Conservation (phyloP, 2,329 filamentous ascomycete genomes). For the Colletotrichum horii region DNA sequence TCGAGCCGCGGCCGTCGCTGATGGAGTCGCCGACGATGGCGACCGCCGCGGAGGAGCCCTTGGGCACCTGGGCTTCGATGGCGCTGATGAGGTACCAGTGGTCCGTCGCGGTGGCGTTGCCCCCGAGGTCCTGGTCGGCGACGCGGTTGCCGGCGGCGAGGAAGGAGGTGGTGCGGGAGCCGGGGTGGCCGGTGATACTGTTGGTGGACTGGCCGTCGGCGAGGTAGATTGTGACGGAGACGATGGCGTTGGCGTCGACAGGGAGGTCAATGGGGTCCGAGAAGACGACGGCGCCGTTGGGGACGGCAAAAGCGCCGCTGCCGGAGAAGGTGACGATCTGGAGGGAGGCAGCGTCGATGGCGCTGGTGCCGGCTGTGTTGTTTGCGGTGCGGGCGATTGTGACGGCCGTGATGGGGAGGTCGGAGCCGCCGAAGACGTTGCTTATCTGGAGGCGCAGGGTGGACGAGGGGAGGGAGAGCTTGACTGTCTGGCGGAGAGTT, state of each 20-base stretch:
- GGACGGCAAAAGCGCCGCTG: constrained; percentile 50
- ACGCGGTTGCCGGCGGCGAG: constrained; percentile 58
- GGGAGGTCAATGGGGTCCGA: constrained; percentile 63
- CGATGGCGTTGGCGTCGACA: constrained; percentile 49
- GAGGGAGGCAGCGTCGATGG: constrained; percentile 51
- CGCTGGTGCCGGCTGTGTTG: constrained; percentile 53
- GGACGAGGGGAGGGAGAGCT: constrained; percentile 55
- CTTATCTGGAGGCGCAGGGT: constrained; percentile 64
- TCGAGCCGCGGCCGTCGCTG: constrained; percentile 67
- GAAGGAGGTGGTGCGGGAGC: constrained; percentile 63
- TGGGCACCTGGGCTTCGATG: constrained; percentile 58
- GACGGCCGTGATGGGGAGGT: constrained; percentile 61
- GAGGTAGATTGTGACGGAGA: constrained; percentile 65
- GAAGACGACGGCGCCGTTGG: constrained; percentile 60
- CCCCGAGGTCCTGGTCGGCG: constrained; percentile 41
- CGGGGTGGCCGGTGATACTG: constrained; percentile 65
- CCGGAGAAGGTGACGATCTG: constrained; percentile 62
- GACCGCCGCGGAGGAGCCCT: constrained; percentile 41
- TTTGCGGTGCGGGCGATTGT: constrained; percentile 59
- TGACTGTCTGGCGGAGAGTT: constrained; percentile 67
- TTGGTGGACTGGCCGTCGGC: constrained; percentile 58
- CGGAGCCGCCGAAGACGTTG: constrained; percentile 64
- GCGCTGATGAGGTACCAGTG: constrained; percentile 66
- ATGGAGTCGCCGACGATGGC: constrained; percentile 70
- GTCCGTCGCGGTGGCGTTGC: constrained; percentile 31